phyloP scores from a whole-genome alignment of 352 stramenopile species.

The Phytophthora tentaculata region DNA sequence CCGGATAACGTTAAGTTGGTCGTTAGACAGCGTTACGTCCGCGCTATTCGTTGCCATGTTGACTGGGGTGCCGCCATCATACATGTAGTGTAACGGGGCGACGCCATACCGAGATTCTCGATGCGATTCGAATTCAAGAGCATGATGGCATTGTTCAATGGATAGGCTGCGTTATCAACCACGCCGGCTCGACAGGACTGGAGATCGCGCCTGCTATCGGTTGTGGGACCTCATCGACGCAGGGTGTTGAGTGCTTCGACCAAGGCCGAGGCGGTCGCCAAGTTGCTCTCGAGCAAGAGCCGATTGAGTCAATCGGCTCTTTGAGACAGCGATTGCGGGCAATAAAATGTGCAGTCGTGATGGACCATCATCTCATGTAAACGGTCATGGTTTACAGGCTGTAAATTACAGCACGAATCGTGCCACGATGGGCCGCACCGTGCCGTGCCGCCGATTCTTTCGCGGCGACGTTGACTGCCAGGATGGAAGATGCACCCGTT shows the following conservation, averaged over 20 bases:
- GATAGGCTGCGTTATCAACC: conserved; percentile 6
- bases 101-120: too few relatives aligned
- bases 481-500: background rate
- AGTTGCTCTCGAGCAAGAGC: conserved; percentile 12
- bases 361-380: background rate
- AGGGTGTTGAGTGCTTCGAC: conserved; percentile 8
- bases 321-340: conserved; percentile 14
- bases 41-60: conserved; percentile 11
- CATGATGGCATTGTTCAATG: background rate
- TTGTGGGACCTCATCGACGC: conserved; percentile 8
- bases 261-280: conserved; percentile 13
- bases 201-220: background rate
- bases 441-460: conserved; percentile 22
- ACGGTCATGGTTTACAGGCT: too few relatives aligned
- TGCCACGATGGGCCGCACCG: background rate
- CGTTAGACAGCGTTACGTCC: background rate
- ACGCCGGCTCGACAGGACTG: conserved; percentile 5
- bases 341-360: conserved; percentile 28
- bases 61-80: conserved; percentile 5
- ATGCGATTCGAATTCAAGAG: too few relatives aligned
- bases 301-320: background rate
- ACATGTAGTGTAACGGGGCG: background rate
- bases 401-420: too few relatives aligned
- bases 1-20: background rate
- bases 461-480: conserved; percentile 4